phyloP scores from a whole-genome alignment of 2,329 filamentous ascomycete species.

The Cladosporium halotolerans region DNA sequence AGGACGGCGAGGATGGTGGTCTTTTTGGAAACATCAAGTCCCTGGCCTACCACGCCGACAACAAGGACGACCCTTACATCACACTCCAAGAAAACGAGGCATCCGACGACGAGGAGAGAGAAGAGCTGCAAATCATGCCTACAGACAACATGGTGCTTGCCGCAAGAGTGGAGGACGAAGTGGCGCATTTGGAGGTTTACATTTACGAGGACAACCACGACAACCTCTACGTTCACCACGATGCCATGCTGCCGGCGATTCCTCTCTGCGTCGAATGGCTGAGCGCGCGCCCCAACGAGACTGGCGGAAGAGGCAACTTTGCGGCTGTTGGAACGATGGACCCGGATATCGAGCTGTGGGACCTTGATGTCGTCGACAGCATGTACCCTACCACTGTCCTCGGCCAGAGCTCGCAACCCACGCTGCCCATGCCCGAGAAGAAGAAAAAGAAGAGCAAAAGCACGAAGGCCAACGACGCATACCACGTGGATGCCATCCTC shows the following conservation, averaged over 20 bases:
- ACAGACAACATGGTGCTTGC: constrained; percentile 90
- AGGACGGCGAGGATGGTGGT: constrained; percentile 52
- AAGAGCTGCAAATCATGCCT: constrained; percentile 86
- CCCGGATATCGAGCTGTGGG: constrained; percentile 97
- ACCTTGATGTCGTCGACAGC: constrained; percentile 89
- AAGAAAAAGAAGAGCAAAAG: constrained; percentile 90
- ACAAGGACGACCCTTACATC: constrained; percentile 94
- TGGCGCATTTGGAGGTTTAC: constrained; percentile 93
- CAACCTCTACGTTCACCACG: constrained; percentile 98
- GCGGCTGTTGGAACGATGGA: constrained; percentile 96
- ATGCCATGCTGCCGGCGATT: constrained; percentile 97
- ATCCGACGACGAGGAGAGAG: constrained; percentile 75
- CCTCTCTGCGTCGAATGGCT: constrained; percentile 95
- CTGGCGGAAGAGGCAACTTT: constrained; percentile 73
- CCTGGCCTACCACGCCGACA: constrained; percentile 86
- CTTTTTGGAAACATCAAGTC: constrained; percentile 97
- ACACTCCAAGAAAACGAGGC: constrained; percentile 69
- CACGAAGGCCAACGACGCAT: constrained; percentile 81
- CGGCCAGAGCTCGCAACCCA: constrained; percentile 52
- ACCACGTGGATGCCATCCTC: constrained; percentile 90
- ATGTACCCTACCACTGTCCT: constrained; percentile 98
- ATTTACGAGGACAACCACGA: constrained; percentile 94
- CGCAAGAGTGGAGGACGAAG: constrained; percentile 92
- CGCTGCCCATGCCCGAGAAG: constrained; percentile 35
- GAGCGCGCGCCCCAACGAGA: constrained; percentile 78